Evolutionary conservation across 2,329 filamentous ascomycete species (phyloP).

Genomic region (Beauveria varroae): DNA sequence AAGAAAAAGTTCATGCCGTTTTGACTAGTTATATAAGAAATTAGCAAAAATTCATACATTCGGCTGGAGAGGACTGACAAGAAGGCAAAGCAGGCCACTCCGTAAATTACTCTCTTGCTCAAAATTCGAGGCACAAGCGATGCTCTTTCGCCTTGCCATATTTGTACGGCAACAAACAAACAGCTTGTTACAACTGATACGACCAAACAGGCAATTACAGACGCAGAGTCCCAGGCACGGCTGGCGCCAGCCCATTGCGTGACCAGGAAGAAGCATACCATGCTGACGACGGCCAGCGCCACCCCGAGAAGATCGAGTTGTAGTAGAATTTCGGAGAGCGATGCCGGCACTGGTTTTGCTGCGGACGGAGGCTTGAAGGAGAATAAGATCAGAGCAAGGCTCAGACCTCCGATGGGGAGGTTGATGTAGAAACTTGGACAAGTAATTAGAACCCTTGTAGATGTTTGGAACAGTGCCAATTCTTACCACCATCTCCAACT

Average conservation of each 20-base stretch:
- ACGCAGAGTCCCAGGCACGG: conserved; percentile 27
- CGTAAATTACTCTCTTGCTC: not conserved
- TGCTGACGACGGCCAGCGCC: conserved; percentile 29
- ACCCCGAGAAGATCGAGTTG: conserved; percentile 22
- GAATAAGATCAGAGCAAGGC: conserved; percentile 18
- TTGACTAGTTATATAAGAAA: not conserved
- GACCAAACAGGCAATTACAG: conserved; percentile 29
- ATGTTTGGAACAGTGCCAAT: not conserved
- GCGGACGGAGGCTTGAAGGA: conserved; percentile 28
- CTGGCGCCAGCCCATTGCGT: conserved; percentile 33
- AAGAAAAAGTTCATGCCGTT: not conserved
- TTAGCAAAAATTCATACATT: not conserved
- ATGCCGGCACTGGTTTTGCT: conserved; percentile 22
- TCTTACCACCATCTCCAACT: conserved; percentile 3
- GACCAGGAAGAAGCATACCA: conserved; percentile 31
- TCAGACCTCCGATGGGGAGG: conserved; percentile 15
- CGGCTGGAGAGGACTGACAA: not conserved
- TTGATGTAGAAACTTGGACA: conserved; percentile 19
- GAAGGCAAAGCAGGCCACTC: not conserved
- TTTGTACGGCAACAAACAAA: conserved; percentile 18
- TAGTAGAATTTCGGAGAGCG: conserved; percentile 28
- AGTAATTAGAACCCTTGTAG: not conserved
- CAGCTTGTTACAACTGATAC: conserved; percentile 19
- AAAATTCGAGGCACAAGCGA: conserved; percentile 1
- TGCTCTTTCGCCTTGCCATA: conserved; percentile 1